Percentiles rank a stretch among this genome's conserved stretches.
phyloP scores from a whole-genome alignment of 208 protist species.

The Leishmania guyanensis region DNA sequence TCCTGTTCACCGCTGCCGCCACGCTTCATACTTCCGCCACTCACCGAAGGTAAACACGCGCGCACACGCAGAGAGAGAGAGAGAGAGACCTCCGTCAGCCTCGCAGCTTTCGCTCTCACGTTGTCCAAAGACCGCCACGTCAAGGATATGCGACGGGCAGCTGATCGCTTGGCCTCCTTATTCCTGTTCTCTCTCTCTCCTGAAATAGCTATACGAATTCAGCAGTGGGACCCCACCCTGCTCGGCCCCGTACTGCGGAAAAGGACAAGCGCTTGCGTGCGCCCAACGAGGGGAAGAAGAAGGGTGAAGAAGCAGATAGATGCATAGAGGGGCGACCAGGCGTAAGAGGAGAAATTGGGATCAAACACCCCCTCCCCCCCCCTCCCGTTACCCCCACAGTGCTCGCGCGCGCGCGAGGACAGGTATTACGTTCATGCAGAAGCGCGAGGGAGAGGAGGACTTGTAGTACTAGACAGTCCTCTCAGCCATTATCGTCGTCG shows the following conservation, averaged over 20 bases:
- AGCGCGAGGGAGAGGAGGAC: neutral
- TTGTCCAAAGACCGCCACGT: neutral
- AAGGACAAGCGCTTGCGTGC: neutral
- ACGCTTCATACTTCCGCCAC: neutral
- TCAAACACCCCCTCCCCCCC: neutral
- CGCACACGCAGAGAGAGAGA: neutral
- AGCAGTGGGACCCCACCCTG: no score
- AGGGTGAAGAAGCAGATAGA: neutral
- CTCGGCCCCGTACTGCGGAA: neutral
- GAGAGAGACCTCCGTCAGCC: neutral
- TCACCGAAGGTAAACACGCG: neutral
- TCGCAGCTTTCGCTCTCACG: neutral
- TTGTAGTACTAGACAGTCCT: neutral
- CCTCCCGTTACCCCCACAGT: neutral
- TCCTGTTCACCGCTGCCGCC: neutral
- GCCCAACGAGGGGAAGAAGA: neutral
- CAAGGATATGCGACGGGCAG: neutral
- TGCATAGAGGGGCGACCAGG: neutral
- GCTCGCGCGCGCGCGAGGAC: no score
- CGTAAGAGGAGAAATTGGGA: neutral
- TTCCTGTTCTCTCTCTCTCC: no score
- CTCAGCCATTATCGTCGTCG: neutral
- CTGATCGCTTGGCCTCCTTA: no score
- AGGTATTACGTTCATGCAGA: neutral
- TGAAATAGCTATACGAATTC: neutral